Evolutionary conservation across 331 rosid species (phyloP).

Genomic region (Pyracantha coccinea): DNA sequence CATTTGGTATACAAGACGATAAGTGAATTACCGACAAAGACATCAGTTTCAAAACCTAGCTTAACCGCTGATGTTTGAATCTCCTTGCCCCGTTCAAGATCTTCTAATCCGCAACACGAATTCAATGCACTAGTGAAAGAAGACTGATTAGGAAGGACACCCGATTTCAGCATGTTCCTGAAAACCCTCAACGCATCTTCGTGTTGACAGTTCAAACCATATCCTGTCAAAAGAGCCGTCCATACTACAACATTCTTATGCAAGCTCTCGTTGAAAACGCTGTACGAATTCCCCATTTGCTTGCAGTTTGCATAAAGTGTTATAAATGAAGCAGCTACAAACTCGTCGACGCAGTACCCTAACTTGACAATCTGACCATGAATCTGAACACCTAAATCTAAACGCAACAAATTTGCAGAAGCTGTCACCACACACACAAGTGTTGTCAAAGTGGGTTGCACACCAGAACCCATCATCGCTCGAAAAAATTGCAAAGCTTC

Average conservation of each 20-base stretch:
- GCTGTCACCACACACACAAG: conserved; percentile 50
- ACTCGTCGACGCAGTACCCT: conserved; percentile 40
- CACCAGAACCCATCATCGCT: conserved; percentile 37
- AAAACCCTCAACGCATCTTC: conserved; percentile 43
- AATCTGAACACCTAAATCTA: conserved; percentile 33
- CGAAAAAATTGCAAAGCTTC: conserved; percentile 41
- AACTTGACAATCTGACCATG: conserved; percentile 31
- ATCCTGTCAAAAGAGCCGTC: conserved; percentile 69
- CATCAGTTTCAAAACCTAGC: conserved; percentile 42
- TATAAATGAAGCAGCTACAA: conserved; percentile 49
- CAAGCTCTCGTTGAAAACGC: conserved; percentile 26
- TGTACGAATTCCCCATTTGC: conserved; percentile 27
- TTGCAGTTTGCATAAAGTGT: conserved; percentile 51
- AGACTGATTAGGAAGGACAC: conserved; percentile 51
- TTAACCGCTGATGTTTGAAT: conserved; percentile 35
- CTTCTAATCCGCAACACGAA: conserved; percentile 55
- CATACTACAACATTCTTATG: conserved; percentile 56
- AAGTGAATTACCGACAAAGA: conserved; percentile 37
- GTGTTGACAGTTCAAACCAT: conserved; percentile 38
- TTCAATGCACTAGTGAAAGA: conserved; percentile 50
- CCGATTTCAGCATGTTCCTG: conserved; percentile 32
- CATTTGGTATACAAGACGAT: conserved; percentile 62
- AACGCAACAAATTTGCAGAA: conserved; percentile 32
- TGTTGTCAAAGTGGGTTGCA: conserved; percentile 30
- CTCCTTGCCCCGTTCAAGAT: conserved; percentile 47